phyloP scores from a whole-genome alignment of 306 rosid genomes.

The Rosa persica region DNA sequence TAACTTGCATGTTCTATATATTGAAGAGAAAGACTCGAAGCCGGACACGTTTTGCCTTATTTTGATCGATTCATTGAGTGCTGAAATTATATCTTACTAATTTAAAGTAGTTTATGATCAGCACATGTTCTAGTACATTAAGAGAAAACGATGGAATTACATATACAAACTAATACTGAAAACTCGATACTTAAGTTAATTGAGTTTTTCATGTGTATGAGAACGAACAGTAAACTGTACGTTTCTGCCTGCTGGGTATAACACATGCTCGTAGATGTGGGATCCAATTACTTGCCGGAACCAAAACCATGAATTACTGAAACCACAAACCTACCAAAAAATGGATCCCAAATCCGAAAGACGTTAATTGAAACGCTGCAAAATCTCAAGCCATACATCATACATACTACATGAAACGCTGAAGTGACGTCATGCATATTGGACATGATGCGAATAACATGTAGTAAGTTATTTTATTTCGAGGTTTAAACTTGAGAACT shows the following conservation, averaged over 20 bases:
- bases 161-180: not conserved
- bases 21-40: constrained; percentile 12
- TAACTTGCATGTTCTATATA: not conserved
- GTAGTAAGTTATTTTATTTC: too few species aligned
- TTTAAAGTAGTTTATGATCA: not conserved
- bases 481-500: too few species aligned
- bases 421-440: too few species aligned
- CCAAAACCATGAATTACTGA: too few species aligned
- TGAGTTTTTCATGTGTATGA: not conserved
- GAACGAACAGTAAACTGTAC: not conserved
- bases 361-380: too few species aligned
- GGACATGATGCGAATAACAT: too few species aligned
- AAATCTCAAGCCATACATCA: too few species aligned
- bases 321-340: too few species aligned
- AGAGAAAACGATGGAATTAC: not conserved
- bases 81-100: constrained; percentile 11
- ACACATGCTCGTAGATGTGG: too few species aligned
- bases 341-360: too few species aligned
- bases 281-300: too few species aligned
- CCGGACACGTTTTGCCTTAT: constrained; percentile 19
- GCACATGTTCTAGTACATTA: not conserved
- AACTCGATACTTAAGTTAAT: not conserved
- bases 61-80: constrained; percentile 11
- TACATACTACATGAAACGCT: too few species aligned
- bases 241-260: not conserved